phyloP scores from a whole-genome alignment of 306 rosid genomes.

The Vigna trinervia region DNA sequence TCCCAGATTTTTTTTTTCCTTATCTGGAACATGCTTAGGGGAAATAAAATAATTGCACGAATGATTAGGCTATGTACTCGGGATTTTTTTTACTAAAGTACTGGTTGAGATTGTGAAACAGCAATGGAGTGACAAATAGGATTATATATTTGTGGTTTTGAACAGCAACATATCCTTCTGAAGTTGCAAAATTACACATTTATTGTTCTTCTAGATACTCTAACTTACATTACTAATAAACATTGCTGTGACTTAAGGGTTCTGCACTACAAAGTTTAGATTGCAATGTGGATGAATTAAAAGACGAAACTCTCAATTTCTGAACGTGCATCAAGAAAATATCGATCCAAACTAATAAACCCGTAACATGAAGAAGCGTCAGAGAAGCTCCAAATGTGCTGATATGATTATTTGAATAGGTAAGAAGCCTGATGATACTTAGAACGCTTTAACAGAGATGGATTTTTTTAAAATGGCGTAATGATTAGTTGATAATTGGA shows the following conservation, averaged over 20 bases:
- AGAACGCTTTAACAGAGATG: neutral
- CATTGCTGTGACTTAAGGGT: neutral
- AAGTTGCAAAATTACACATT: slow-evolving; percentile 2
- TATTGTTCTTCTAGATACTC: slow-evolving; percentile 12
- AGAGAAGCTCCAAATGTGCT: neutral
- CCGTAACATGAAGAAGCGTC: neutral
- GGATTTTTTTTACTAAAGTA: neutral
- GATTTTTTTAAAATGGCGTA: neutral
- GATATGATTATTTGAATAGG: neutral
- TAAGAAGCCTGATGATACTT: slow-evolving; percentile 1
- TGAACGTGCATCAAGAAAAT: slow-evolving; percentile 5
- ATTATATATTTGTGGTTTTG: neutral
- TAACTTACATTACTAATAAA: neutral
- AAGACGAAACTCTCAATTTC: neutral
- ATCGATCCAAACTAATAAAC: neutral
- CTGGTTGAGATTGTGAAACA: slow-evolving; percentile 34
- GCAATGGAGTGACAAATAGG: neutral
- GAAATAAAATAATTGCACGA: slow-evolving; percentile 26
- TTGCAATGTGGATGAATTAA: neutral
- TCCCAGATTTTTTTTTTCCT: slow-evolving; percentile 40
- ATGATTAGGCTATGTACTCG: slow-evolving; percentile 17
- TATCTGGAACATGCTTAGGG: slow-evolving; percentile 47
- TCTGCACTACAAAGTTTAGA: slow-evolving; percentile 11
- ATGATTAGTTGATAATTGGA: neutral
- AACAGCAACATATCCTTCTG: neutral